A percentile compares a stretch with the other conserved stretches of the same genome.
Conservation (phyloP, 2,329 filamentous ascomycete genomes). For the Dendrostoma leiphaemia region DNA sequence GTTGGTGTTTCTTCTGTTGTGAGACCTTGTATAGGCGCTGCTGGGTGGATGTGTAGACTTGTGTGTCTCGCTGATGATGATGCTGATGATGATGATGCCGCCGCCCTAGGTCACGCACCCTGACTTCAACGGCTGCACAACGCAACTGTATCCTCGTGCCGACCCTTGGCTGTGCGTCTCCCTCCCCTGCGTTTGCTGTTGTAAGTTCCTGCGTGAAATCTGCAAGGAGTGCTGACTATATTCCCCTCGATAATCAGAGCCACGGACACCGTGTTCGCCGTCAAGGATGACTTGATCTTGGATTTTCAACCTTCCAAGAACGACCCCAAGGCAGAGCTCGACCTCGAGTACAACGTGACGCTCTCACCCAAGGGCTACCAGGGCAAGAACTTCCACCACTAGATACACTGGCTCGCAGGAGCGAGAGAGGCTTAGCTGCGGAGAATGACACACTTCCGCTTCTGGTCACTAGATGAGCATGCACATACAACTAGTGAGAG, state of each 20-base stretch:
- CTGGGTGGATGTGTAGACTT: too few relatives aligned
- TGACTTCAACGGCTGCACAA: constrained; percentile 61
- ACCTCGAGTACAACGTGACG: constrained; percentile 30
- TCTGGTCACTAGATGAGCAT: not conserved
- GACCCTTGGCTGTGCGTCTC: constrained; percentile 48
- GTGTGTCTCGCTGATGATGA: constrained; percentile 20
- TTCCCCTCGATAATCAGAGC: not conserved
- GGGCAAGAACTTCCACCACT: not conserved
- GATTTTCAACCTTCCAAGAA: constrained; percentile 41
- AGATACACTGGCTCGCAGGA: too few relatives aligned
- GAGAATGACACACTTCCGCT: too few relatives aligned
- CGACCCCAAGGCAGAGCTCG: constrained; percentile 28
- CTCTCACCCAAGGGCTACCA: constrained; percentile 26
- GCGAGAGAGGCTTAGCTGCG: too few relatives aligned
- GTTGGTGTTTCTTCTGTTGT: not conserved
- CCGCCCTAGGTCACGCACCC: constrained; percentile 35
- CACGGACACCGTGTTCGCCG: constrained; percentile 33
- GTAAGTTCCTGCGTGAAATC: too few relatives aligned
- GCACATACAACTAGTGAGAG: too few relatives aligned
- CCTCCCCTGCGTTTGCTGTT: too few relatives aligned
- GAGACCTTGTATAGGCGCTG: too few relatives aligned
- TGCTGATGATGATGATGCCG: constrained; percentile 26
- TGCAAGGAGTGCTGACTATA: not conserved
- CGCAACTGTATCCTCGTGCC: constrained; percentile 63
- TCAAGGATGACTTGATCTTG: constrained; percentile 38